Percentiles rank a stretch among this genome's conserved stretches.
These are phyloP conservation scores for Candida dajiaensis DNA, from an alignment of 805 yeast species.

Conservation along the genomic window DNA sequence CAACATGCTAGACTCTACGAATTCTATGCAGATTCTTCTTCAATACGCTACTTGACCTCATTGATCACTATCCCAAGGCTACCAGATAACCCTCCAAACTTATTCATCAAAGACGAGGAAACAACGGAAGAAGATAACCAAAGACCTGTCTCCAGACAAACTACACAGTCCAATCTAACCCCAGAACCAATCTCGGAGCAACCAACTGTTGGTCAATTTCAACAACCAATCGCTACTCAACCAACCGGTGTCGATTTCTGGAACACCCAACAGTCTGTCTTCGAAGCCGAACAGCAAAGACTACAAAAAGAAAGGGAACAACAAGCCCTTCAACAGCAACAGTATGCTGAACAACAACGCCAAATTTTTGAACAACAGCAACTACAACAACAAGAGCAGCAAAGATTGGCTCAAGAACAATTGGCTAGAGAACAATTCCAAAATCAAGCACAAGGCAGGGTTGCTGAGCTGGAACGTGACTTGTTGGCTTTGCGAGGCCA, in stretches of 20 bases:
- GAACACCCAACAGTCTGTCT: constrained; percentile 44
- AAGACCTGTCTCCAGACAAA: constrained; percentile 21
- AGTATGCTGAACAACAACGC: constrained; percentile 64
- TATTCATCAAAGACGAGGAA: constrained; percentile 23
- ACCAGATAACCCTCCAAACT: constrained; percentile 32
- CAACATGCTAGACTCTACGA: constrained; percentile 60
- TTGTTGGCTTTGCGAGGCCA: constrained; percentile 68
- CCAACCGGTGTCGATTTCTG: constrained; percentile 49
- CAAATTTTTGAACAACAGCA: constrained; percentile 67
- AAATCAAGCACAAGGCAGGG: constrained; percentile 70
- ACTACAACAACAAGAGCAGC: constrained; percentile 59
- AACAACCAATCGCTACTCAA: constrained; percentile 39
- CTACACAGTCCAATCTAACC: constrained; percentile 18
- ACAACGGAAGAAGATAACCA: constrained; percentile 5
- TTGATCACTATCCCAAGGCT: constrained; percentile 69
- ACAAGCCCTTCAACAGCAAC: constrained; percentile 62
- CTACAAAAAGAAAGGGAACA: constrained; percentile 57
- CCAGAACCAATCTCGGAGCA: constrained; percentile 41
- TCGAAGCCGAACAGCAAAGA: constrained; percentile 53
- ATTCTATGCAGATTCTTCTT: constrained; percentile 85
- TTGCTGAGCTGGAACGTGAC: constrained; percentile 78
- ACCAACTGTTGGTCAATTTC: constrained; percentile 34
- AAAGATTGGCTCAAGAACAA: constrained; percentile 66
- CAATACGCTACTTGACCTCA: constrained; percentile 73
- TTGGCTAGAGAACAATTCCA: constrained; percentile 61